These are phyloP conservation scores for Kodamaea alishanica DNA, from an alignment of 1,139 yeast genomes.

Conservation along the genomic window DNA sequence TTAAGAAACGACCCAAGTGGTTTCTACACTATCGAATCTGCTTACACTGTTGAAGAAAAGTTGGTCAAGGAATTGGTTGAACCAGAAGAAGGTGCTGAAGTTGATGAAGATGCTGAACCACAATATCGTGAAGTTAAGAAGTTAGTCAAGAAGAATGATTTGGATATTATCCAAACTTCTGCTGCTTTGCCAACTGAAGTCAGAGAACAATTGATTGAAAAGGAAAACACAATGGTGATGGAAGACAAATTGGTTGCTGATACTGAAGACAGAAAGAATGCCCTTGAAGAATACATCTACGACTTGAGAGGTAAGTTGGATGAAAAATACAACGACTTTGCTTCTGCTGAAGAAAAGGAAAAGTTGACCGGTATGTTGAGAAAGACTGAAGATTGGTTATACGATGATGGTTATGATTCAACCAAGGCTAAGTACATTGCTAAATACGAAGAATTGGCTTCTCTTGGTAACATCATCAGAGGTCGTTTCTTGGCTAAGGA, in stretches of 20 bases:
- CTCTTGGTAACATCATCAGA: constrained; percentile 89
- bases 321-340: constrained; percentile 84
- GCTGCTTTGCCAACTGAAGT: constrained; percentile 65
- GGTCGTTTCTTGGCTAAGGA: constrained; percentile 94
- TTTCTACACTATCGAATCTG: constrained; percentile 88
- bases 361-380: constrained; percentile 68
- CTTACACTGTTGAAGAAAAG: constrained; percentile 91
- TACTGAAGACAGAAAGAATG: constrained; percentile 98
- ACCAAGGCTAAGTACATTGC: constrained; percentile 97
- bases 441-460: constrained; percentile 94
- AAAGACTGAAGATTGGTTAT: constrained; percentile 97
- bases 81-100: constrained; percentile 56
- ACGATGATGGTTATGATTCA: constrained; percentile 95
- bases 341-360: constrained; percentile 84
- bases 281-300: constrained; percentile 96
- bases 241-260: constrained; percentile 97
- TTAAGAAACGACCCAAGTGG: constrained; percentile 98
- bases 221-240: constrained; percentile 77
- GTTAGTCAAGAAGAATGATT: constrained; percentile 86
- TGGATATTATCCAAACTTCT: constrained; percentile 51
- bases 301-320: constrained; percentile 96
- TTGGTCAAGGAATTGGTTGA: constrained; percentile 79
- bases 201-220: constrained; percentile 66
- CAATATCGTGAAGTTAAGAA: constrained; percentile 89
- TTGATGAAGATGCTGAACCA: constrained; percentile 65